A percentile compares a stretch with the other conserved stretches of the same genome.
phyloP scores from a whole-genome alignment of 139 green algal species.

The Haematococcus lacustris region DNA sequence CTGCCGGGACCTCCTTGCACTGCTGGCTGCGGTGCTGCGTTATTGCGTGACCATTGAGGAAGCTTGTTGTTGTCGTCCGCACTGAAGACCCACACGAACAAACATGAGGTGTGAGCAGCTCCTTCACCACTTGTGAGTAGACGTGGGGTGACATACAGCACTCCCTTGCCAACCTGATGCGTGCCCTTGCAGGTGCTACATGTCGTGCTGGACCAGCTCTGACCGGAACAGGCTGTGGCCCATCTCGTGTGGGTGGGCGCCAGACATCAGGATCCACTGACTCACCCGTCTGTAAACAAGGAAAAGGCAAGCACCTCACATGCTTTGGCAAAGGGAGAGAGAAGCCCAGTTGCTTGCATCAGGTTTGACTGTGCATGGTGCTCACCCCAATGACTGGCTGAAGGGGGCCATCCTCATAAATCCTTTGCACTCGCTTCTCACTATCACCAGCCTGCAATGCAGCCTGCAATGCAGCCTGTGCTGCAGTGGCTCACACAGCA shows the following conservation, averaged over 20 bases:
- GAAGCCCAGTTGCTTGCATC: too few relatives aligned
- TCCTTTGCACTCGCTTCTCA: too few relatives aligned
- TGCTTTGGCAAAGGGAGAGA: too few relatives aligned
- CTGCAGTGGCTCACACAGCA: too few relatives aligned
- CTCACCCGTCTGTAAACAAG: conserved; percentile 7
- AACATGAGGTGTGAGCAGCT: neutral
- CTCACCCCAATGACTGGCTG: too few relatives aligned
- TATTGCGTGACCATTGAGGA: conserved; percentile 10
- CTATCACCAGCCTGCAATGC: too few relatives aligned
- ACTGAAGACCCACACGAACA: conserved; percentile 1
- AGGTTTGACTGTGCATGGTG: too few relatives aligned
- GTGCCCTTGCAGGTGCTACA: neutral
- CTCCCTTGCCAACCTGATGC: neutral
- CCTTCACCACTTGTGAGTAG: neutral
- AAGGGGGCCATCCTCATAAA: too few relatives aligned
- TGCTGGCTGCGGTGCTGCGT: neutral
- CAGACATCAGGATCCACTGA: conserved; percentile 49
- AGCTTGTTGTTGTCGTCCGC: conserved; percentile 1
- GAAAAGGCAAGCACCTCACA: neutral
- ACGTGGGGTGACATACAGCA: neutral
- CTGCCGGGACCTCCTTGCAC: neutral
- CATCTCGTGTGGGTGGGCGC: conserved; percentile 30
- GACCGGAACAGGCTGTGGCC: neutral
- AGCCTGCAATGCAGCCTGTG: too few relatives aligned
- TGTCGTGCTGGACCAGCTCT: neutral